Evolutionary conservation across 371 early-diverging fungal genomes (phyloP).

Genomic region (Mortierella sp.): DNA sequence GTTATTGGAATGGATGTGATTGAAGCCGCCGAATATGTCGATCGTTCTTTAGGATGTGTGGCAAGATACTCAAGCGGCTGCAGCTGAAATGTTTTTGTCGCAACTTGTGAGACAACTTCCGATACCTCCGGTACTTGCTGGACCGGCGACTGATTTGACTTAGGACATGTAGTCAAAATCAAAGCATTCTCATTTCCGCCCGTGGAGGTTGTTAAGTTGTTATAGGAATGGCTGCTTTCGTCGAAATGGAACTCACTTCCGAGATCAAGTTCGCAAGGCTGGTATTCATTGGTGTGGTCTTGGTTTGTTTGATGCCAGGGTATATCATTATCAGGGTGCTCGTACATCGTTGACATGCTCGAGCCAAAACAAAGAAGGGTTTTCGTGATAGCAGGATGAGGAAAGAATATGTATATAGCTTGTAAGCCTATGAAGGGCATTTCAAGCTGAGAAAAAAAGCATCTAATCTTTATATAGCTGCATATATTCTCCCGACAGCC

Average conservation of each 20-base stretch:
- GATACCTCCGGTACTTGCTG: no score
- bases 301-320: slow-evolving; percentile 8
- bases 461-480: not conserved
- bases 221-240: not conserved
- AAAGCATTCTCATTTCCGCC: not conserved
- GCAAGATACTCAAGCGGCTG: not conserved
- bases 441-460: not conserved
- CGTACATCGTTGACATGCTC: not conserved
- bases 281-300: not conserved
- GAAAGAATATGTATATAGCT: not conserved
- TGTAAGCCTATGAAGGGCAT: not conserved
- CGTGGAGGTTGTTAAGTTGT: not conserved
- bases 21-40: no score
- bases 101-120: no score
- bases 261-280: slow-evolving; percentile 14
- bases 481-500: not conserved
- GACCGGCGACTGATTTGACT: not conserved
- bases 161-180: not conserved
- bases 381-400: not conserved
- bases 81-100: not conserved
- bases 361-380: not conserved
- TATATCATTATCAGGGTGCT: slow-evolving; percentile 4
- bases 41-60: not conserved
- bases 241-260: slow-evolving; percentile 5
- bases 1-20: not conserved